A percentile compares a stretch with the other conserved stretches of the same genome.
Conservation (phyloP, 2,329 filamentous ascomycete species). For the Purpureocillium lavendulum region DNA sequence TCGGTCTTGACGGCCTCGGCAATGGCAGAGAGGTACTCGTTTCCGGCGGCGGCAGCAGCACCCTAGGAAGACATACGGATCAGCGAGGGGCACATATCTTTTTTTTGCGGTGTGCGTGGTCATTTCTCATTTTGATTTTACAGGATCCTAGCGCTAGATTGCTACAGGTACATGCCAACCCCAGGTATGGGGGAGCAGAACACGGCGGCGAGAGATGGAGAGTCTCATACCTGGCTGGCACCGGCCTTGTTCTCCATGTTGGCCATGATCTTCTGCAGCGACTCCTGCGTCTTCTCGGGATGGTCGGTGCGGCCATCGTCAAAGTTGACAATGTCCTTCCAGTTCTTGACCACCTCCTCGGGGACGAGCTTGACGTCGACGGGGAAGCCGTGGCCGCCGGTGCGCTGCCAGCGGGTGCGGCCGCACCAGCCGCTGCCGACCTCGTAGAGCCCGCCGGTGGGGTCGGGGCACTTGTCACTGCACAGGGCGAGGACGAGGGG, state of each 20-base stretch:
- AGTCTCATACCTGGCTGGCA: conserved; percentile 49
- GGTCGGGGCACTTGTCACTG: conserved; percentile 78
- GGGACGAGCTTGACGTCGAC: conserved; percentile 75
- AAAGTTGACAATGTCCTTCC: conserved; percentile 76
- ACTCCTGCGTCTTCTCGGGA: conserved; percentile 70
- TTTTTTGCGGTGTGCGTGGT: background rate
- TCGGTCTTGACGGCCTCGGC: conserved; percentile 65
- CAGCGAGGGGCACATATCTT: conserved; percentile 7
- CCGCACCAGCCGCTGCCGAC: conserved; percentile 91
- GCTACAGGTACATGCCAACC: conserved; percentile 13
- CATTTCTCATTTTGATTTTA: conserved; percentile 4
- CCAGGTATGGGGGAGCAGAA: too few relatives aligned
- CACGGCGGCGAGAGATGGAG: background rate
- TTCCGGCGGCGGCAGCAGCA: conserved; percentile 31
- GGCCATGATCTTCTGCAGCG: conserved; percentile 65
- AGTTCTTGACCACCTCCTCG: conserved; percentile 70
- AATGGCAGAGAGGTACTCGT: conserved; percentile 67
- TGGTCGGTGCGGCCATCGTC: conserved; percentile 82
- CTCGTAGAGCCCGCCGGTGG: conserved; percentile 85
- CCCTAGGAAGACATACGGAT: conserved; percentile 13
- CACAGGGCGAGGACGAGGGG: conserved; percentile 79
- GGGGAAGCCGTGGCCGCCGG: conserved; percentile 84
- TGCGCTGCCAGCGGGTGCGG: conserved; percentile 89
- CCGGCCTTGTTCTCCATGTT: conserved; percentile 75
- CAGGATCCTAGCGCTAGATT: conserved; percentile 3